phyloP scores from a whole-genome alignment of 495 filamentous ascomycete genomes.

The Antarctomyces pellizariae region DNA sequence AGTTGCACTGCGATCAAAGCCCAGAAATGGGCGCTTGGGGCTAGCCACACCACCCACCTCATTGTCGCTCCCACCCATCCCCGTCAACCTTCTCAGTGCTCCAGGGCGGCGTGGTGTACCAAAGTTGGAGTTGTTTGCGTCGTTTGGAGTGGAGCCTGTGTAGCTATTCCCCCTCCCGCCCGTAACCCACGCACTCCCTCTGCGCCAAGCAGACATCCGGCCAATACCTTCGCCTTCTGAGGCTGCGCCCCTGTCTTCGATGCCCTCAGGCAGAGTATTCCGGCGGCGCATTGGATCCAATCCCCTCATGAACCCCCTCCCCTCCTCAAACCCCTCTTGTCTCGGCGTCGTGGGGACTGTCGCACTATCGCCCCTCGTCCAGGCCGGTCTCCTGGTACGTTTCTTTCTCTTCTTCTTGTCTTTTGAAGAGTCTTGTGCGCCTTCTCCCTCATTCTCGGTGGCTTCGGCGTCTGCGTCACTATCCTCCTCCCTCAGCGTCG shows the following conservation, averaged over 20 bases:
- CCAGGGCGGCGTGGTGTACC: conserved; percentile 35
- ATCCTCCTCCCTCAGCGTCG: conserved; percentile 34
- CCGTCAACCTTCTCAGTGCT: conserved; percentile 53
- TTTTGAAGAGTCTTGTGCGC: conserved; percentile 20
- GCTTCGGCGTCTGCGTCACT: conserved; percentile 53
- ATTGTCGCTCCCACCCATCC: conserved; percentile 30
- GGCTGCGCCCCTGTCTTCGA: conserved; percentile 43
- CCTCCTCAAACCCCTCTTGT: conserved; percentile 22
- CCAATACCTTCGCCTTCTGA: conserved; percentile 76
- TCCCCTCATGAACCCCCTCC: conserved; percentile 22
- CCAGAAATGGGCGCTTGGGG: conserved; percentile 26
- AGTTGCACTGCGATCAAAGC: conserved; percentile 43
- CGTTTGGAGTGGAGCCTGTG: conserved; percentile 10
- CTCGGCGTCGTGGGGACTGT: conserved; percentile 42
- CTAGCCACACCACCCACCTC: conserved; percentile 27
- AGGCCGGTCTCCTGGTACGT: conserved; percentile 22
- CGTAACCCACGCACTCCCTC: conserved; percentile 28
- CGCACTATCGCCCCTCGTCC: conserved; percentile 11
- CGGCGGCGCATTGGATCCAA: conserved; percentile 36
- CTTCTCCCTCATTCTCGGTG: conserved; percentile 41
- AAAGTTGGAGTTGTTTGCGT: conserved; percentile 15
- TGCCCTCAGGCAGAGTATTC: conserved; percentile 42
- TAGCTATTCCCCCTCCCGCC: conserved; percentile 25
- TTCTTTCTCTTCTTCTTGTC: conserved; percentile 31
- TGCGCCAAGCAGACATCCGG: conserved; percentile 30